phyloP scores from a whole-genome alignment of 495 filamentous ascomycete genomes.

The Aspergillus ellipticus region DNA sequence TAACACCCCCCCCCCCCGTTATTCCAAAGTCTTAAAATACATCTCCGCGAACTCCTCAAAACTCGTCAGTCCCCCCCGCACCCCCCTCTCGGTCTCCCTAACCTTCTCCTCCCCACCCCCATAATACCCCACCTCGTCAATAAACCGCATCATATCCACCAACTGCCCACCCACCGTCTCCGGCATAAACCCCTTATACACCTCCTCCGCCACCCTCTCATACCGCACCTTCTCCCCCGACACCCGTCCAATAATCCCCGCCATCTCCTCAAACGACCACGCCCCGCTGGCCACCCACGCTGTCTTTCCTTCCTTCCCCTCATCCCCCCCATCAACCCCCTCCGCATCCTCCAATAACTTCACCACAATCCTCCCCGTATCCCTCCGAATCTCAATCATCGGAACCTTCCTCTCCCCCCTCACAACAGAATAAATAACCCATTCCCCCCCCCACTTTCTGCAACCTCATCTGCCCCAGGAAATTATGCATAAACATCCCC shows the following conservation, averaged over 20 bases:
- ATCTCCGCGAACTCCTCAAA: conserved; percentile 18
- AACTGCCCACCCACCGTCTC: not conserved
- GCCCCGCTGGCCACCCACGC: conserved; percentile 30
- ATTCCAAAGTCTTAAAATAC: not conserved
- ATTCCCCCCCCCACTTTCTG: conserved; percentile 11
- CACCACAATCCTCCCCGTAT: conserved; percentile 49
- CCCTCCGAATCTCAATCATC: conserved; percentile 39
- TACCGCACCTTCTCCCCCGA: conserved; percentile 46
- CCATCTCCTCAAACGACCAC: conserved; percentile 37
- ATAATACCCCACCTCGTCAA: conserved; percentile 43
- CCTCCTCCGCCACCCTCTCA: conserved; percentile 36
- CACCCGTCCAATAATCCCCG: conserved; percentile 28
- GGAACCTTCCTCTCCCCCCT: conserved; percentile 32
- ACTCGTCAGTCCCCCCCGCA: conserved; percentile 22
- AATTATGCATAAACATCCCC: conserved; percentile 50
- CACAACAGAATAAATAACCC: conserved; percentile 16
- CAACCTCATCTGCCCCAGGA: conserved; percentile 7
- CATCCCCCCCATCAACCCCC: conserved; percentile 45
- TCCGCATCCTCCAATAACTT: conserved; percentile 45
- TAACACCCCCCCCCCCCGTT: no score
- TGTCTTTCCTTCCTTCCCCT: no score
- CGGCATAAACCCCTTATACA: conserved; percentile 28
- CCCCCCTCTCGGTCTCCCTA: conserved; percentile 27
- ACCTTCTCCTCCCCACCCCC: conserved; percentile 31
- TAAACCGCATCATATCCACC: conserved; percentile 14